phyloP scores from a whole-genome alignment of 805 yeast species.

The Cyberlindnera japonica region DNA sequence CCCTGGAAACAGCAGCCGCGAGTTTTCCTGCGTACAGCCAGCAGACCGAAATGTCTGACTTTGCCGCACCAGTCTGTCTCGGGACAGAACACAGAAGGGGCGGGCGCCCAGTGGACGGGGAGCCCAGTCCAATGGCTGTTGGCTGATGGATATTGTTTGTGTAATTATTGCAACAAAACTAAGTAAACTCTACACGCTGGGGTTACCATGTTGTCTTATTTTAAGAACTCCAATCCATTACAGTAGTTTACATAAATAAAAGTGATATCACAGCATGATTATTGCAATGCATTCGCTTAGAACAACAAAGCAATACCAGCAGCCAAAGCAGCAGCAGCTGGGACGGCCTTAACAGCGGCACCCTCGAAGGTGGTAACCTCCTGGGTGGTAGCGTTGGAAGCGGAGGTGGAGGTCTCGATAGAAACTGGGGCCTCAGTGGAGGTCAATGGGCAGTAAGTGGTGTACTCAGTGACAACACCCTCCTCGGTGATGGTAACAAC shows the following conservation, averaged over 20 bases:
- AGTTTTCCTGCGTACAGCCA: no score
- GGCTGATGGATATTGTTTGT: no score
- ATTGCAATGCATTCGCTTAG: no score
- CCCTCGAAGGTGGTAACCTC: conserved; percentile 35
- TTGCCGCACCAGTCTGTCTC: no score
- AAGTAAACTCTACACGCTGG: no score
- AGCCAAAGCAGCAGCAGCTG: conserved; percentile 46
- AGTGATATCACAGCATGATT: conserved; percentile 14
- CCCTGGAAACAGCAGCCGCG: no score
- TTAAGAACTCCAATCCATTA: conserved; percentile 14
- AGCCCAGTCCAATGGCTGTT: no score
- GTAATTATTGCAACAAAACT: no score
- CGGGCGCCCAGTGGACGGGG: no score
- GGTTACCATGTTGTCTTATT: no score
- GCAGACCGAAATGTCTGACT: no score
- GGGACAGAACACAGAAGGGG: no score
- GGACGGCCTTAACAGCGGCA: conserved; percentile 43
- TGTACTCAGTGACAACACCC: conserved; percentile 25
- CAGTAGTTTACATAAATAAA: conserved; percentile 16
- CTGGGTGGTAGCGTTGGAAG: conserved; percentile 20
- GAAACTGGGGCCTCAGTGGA: conserved; percentile 11
- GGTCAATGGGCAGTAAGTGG: conserved; percentile 25
- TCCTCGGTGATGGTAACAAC: conserved; percentile 22
- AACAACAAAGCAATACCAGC: conserved; percentile 50
- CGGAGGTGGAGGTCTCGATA: conserved; percentile 14